A percentile compares a stretch with the other conserved stretches of the same genome.
phyloP scores from a whole-genome alignment of 139 green algal species.

The Tetradesmus obliquus region DNA sequence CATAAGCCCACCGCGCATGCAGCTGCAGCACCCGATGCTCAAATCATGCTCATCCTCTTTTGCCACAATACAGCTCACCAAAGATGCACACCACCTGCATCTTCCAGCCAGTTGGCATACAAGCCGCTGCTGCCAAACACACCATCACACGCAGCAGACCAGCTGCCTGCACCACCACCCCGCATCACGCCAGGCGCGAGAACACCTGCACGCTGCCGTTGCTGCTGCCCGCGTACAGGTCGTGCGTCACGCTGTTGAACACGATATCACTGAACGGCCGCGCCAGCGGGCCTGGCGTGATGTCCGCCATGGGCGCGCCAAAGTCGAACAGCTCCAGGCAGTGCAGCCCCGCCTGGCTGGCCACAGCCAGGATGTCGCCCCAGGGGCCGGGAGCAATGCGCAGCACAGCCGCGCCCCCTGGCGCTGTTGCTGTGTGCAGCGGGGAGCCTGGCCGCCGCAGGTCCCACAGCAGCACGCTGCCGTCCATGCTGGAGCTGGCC shows the following conservation, averaged over 20 bases:
- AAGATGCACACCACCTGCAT: too few relatives aligned
- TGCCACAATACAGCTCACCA: too few relatives aligned
- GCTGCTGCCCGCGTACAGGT: conserved; percentile 32
- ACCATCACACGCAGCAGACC: neutral
- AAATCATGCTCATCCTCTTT: too few relatives aligned
- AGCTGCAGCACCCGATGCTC: too few relatives aligned
- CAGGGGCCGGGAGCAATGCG: conserved; percentile 17
- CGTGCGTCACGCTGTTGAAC: conserved; percentile 36
- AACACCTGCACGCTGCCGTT: conserved; percentile 18
- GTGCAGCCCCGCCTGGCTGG: conserved; percentile 28
- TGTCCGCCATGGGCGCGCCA: conserved; percentile 14
- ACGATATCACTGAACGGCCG: conserved; percentile 22
- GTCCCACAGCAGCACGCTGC: conserved; percentile 36
- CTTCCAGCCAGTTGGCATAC: too few relatives aligned
- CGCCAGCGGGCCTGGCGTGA: conserved; percentile 6
- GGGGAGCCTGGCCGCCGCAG: conserved; percentile 1
- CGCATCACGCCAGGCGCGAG: neutral
- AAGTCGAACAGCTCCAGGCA: conserved; percentile 41
- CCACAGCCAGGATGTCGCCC: conserved; percentile 39
- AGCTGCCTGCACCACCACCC: neutral
- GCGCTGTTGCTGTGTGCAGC: neutral
- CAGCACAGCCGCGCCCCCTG: conserved; percentile 5
- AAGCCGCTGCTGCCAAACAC: neutral
- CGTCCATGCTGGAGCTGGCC: conserved; percentile 36
- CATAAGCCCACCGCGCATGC: too few relatives aligned